Evolutionary conservation across 306 rosid species (phyloP), one percentile per base, ranked within the genome.

Genomic region (Potentilla sterilis): DNA sequence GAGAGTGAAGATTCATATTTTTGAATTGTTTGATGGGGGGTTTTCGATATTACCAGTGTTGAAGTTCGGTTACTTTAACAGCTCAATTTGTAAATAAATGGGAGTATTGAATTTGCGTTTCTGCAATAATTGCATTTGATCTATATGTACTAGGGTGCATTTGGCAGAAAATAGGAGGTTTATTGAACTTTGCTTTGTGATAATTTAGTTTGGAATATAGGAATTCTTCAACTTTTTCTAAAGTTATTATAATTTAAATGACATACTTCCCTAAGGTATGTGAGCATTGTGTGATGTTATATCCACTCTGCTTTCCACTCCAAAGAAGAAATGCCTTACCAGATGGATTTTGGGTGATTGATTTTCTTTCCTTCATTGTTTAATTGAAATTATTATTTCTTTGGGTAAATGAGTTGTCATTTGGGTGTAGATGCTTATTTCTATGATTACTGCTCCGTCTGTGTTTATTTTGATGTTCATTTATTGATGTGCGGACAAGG

Each of bases 291-390:
- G 67, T 41, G 63, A 16, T 57, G 28, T 41, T 61, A 55, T 43
- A 38, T 42, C 48, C 34, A 41, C 49, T 28, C 16, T 69, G 34
- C 59, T 28, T 62, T 69, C 51, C 65, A 32, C 52, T 68, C 19
- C 32, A 7, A 46, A 46, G 19, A 63, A 38, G 70, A 7, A 16
- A 37, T 75, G 57, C 69, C 9, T 28, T 19, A 37, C 74, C 69
- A 21, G 67, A 47, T 37, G 42, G 57, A 12, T 34, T 21, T 28
- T 40, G 19, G 57, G 69, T 48, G 77, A 49, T 72, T 43, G 59
- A n/a, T 7, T 52, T 80, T 43, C 52, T 80, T 73, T 61, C 58
- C 28, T 41, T 55, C 57, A 72, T 82, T 63, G 69, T 18, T 37
- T 2, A 64, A 64, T 64, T 65, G 47, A 5, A 18, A 8, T 19